Evolutionary conservation across 2,329 filamentous ascomycete genomes (phyloP), one percentile per base, ranked within the genome.

Genomic region (Aaosphaeria arxii): DNA sequence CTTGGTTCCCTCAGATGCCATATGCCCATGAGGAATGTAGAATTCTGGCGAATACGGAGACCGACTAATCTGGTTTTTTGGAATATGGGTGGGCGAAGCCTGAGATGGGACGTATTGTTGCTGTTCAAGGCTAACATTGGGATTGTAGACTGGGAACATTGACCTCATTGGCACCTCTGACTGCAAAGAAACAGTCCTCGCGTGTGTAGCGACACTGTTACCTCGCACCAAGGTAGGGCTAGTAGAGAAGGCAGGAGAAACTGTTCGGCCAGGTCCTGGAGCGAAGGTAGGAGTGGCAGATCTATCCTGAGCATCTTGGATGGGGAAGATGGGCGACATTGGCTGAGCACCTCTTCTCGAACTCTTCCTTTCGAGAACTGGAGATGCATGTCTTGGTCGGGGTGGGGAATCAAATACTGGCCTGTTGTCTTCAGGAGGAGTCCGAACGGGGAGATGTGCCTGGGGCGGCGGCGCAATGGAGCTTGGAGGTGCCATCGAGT

Each of bases 101-200:
- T 86, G 82, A 0, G 82, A 85, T 2, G 87, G 86, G 43, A 80
- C 86, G 70, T 91, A 91, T 42, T 81, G 71, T 61, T 91, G 88
- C 48, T 83, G 81, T 47, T 83, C 77, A 3, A 89, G 77, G 5
- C 86, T 76, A 28, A 89, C 64, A 1, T 78, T 79, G 3, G 83
- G 85, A 59, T 91, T 84, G 63, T 90, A 91, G 30, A 80, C 78
- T 6, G 88, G 88, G 58, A 91, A 91, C 58, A 91, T 90, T 28
- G 87, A 91, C 31, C 81, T 79, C 58, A 88, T 77, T 0, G 78
- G 72, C 5, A 71, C 52, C 9, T 60, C 68, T 51, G 63, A 61
- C 45, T 71, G 71, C 50, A 59, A 57, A 17, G 43, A 30, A 32
- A 45, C 53, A 33, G 49, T 57, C 42, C 50, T 62, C 11, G 57